These are phyloP conservation scores for Nevesoporus exiguus DNA, from an alignment of 768 basidiomycete genomes.

Conservation along the genomic window DNA sequence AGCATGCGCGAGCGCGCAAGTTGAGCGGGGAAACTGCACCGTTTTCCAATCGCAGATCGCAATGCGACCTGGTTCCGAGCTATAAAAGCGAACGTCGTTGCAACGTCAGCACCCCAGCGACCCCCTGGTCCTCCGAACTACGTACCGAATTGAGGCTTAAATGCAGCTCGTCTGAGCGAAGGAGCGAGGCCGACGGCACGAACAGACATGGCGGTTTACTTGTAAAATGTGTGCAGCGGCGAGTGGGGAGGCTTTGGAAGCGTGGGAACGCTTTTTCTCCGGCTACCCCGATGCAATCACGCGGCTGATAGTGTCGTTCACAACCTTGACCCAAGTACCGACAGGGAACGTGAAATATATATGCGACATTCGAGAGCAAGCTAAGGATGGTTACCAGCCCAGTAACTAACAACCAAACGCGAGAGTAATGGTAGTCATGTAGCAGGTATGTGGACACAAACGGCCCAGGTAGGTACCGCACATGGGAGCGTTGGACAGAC, in stretches of 20 bases:
- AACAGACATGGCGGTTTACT: constrained; percentile 35
- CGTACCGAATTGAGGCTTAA: constrained; percentile 34
- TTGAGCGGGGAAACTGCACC: constrained; percentile 29
- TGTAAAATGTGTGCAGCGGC: neutral
- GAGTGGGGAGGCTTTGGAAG: neutral
- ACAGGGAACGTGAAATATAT: constrained; percentile 5
- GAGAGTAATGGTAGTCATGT: constrained; percentile 9
- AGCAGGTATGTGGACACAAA: constrained; percentile 21
- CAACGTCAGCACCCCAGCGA: neutral
- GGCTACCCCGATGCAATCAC: constrained; percentile 11
- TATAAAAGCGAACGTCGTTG: constrained; percentile 11
- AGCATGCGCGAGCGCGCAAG: neutral
- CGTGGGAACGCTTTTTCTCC: constrained; percentile 19
- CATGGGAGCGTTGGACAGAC: constrained; percentile 1
- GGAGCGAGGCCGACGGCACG: constrained; percentile 59
- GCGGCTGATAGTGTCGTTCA: neutral
- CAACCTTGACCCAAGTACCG: neutral
- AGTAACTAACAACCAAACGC: neutral
- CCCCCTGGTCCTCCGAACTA: neutral
- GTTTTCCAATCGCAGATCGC: constrained; percentile 35
- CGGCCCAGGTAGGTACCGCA: constrained; percentile 9
- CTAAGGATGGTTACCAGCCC: constrained; percentile 4
- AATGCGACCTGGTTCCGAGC: constrained; percentile 42
- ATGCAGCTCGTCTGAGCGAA: constrained; percentile 49
- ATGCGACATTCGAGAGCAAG: constrained; percentile 12